phyloP scores from a whole-genome alignment of 495 filamentous ascomycete species.

The Letharia columbiana region DNA sequence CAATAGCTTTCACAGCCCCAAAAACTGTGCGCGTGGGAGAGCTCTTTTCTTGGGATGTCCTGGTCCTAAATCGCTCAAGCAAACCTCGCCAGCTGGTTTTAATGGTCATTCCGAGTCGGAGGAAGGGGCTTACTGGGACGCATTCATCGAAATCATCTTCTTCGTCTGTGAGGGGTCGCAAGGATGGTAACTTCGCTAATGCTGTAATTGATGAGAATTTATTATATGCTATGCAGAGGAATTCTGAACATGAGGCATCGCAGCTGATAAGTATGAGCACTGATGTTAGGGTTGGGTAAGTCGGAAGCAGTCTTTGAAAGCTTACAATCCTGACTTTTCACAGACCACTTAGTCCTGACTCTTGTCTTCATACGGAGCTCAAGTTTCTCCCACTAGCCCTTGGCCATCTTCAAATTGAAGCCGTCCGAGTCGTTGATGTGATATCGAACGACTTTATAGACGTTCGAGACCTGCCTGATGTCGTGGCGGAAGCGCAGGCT shows the following conservation, averaged over 20 bases:
- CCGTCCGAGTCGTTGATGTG: constrained; percentile 74
- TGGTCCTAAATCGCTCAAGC: constrained; percentile 74
- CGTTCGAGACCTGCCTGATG: constrained; percentile 69
- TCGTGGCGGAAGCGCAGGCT: constrained; percentile 40
- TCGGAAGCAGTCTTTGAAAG: constrained; percentile 8
- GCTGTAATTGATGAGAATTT: constrained; percentile 79
- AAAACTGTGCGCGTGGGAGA: constrained; percentile 56
- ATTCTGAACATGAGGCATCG: constrained; percentile 57
- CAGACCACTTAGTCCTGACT: constrained; percentile 62
- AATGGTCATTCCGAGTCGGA: constrained; percentile 68
- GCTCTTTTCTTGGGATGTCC: constrained; percentile 76
- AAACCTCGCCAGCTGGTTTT: constrained; percentile 68
- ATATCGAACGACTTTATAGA: constrained; percentile 73
- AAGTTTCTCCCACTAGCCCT: constrained; percentile 67
- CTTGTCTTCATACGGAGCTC: constrained; percentile 72
- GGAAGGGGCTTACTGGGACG: constrained; percentile 55
- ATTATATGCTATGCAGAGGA: constrained; percentile 74
- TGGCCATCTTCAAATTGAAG: constrained; percentile 70
- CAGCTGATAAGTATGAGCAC: constrained; percentile 76
- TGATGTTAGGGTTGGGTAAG: constrained; percentile 73
- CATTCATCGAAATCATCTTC: constrained; percentile 43
- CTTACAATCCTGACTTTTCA: constrained; percentile 17
- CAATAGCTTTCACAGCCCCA: constrained; percentile 65
- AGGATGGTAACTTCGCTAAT: constrained; percentile 53
- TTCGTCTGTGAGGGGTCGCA: constrained; percentile 36